These are phyloP conservation scores for Dothiorella sarmentorum DNA, from an alignment of 2,329 filamentous ascomycete genomes.

Conservation along the genomic window DNA sequence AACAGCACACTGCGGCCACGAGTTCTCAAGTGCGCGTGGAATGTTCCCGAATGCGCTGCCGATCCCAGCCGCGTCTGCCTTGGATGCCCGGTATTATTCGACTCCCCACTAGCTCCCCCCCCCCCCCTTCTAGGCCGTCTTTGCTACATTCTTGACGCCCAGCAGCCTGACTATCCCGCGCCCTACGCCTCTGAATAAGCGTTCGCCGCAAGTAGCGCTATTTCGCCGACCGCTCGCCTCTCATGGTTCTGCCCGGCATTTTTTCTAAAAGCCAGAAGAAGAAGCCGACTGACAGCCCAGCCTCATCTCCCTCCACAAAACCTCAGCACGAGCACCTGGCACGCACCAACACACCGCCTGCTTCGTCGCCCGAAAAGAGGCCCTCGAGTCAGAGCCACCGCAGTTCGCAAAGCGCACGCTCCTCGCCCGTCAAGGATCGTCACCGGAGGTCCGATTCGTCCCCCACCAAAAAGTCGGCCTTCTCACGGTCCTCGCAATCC, in stretches of 20 bases:
- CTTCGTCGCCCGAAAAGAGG: constrained; percentile 39
- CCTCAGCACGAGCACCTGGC: constrained; percentile 20
- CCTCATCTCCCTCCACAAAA: constrained; percentile 6
- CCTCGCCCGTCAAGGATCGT: constrained; percentile 28
- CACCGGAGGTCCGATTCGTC: constrained; percentile 29
- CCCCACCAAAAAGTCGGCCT: constrained; percentile 25
- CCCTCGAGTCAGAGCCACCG: constrained; percentile 20
- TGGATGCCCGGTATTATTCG: constrained; percentile 14
- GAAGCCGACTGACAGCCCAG: constrained; percentile 28
- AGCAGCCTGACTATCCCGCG: constrained; percentile 9
- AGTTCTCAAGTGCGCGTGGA: constrained; percentile 2
- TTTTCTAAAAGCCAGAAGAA: constrained; percentile 37
- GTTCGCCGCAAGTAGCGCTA: constrained; percentile 13
- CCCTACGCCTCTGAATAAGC: constrained; percentile 17
- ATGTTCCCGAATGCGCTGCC: constrained; percentile 7
- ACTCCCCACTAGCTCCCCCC: constrained; percentile 9
- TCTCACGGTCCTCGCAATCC: constrained; percentile 38
- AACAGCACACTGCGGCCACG: constrained; percentile 2
- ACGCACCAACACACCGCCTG: constrained; percentile 28
- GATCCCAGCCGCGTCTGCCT: constrained; percentile 9
- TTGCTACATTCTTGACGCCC: constrained; percentile 15
- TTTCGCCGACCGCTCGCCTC: constrained; percentile 11
- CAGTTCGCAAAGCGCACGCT: constrained; percentile 5
- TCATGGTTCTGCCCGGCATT: constrained; percentile 18
- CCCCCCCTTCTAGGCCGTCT: constrained; percentile 4